phyloP scores from a whole-genome alignment of 352 stramenopile genomes.

The Blastocystis sp. region DNA sequence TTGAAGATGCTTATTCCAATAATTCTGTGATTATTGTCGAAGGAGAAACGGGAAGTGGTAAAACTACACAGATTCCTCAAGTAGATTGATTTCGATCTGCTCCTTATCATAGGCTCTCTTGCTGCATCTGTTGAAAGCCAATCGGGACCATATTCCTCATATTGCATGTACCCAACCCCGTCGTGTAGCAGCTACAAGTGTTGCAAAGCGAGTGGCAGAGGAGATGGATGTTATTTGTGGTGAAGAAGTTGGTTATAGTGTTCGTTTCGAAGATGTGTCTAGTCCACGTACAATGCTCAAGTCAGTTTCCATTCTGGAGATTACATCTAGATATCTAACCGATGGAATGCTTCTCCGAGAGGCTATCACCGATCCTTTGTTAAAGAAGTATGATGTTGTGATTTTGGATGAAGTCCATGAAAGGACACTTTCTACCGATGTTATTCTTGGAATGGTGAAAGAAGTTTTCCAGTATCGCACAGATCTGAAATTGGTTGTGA shows the following conservation, averaged over 20 bases:
- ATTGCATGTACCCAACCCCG: conserved; percentile 60
- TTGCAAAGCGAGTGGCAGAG: conserved; percentile 41
- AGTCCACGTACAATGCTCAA: conserved; percentile 73
- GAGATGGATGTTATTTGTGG: conserved; percentile 83
- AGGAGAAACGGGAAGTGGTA: conserved; percentile 64
- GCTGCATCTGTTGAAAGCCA: conserved; percentile 18
- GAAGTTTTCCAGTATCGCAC: conserved; percentile 83
- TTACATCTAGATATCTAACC: conserved; percentile 70
- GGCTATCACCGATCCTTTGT: conserved; percentile 86
- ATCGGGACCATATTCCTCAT: conserved; percentile 33
- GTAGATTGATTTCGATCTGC: neutral
- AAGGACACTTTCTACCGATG: conserved; percentile 88
- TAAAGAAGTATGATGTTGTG: conserved; percentile 76
- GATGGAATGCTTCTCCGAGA: conserved; percentile 94
- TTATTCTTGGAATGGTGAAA: conserved; percentile 95
- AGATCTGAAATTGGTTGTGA: conserved; percentile 95
- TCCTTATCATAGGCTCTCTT: conserved; percentile 32
- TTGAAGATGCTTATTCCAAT: conserved; percentile 73
- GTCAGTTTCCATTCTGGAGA: neutral
- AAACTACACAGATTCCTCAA: conserved; percentile 64
- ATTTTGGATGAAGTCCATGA: conserved; percentile 96
- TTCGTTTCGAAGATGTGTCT: conserved; percentile 96
- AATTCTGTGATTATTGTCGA: conserved; percentile 80
- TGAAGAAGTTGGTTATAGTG: conserved; percentile 94
- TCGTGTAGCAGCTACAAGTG: conserved; percentile 56